A percentile compares a stretch with the other conserved stretches of the same genome.
These are phyloP conservation scores for Pugionium dolabratum DNA, from an alignment of 345 rosid species.

Conservation along the genomic window DNA sequence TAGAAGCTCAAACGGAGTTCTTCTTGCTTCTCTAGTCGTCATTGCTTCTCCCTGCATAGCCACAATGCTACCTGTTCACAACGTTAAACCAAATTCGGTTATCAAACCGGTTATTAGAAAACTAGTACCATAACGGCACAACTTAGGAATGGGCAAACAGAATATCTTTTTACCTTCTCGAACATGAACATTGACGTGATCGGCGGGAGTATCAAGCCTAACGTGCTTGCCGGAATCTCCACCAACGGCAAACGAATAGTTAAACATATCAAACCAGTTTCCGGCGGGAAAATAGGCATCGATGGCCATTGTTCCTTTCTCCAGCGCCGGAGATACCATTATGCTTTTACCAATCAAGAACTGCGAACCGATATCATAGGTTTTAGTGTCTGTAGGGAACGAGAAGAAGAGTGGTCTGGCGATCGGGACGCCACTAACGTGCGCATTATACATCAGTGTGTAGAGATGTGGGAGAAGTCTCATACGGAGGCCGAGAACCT, in stretches of 20 bases:
- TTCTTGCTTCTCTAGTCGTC: conserved; percentile 59
- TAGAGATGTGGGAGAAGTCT: conserved; percentile 66
- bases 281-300: conserved; percentile 69
- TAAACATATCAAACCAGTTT: conserved; percentile 70
- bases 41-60: conserved; percentile 71
- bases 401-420: conserved; percentile 81
- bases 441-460: conserved; percentile 70
- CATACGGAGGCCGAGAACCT: conserved; percentile 68
- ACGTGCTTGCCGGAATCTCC: conserved; percentile 42
- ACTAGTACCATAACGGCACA: background rate
- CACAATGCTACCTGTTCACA: conserved; percentile 46
- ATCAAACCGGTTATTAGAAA: background rate
- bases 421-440: conserved; percentile 58
- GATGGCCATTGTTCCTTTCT: conserved; percentile 40
- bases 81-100: background rate
- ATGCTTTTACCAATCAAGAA: conserved; percentile 63
- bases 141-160: background rate
- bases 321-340: conserved; percentile 61
- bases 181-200: conserved; percentile 63
- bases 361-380: conserved; percentile 54
- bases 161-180: conserved; percentile 47
- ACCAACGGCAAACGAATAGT: conserved; percentile 49
- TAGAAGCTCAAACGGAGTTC: conserved; percentile 52
- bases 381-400: conserved; percentile 54
- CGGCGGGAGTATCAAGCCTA: conserved; percentile 53